These are phyloP conservation scores for Phialophora macrospora DNA, from an alignment of 2,329 filamentous ascomycete species.

Conservation along the genomic window DNA sequence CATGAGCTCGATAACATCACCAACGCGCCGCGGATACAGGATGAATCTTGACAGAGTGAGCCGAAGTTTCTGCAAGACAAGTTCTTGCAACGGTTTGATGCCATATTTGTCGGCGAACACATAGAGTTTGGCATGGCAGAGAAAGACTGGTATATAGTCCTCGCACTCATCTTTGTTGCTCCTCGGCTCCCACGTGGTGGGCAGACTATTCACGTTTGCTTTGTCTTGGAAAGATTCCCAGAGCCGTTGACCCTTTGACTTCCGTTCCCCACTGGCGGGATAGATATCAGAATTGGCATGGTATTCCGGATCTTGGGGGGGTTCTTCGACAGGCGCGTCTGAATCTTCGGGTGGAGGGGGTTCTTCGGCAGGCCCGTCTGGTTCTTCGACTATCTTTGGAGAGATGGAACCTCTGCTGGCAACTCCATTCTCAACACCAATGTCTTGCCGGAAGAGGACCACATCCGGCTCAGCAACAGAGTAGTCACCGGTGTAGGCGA, in stretches of 20 bases:
- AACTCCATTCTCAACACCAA: neutral
- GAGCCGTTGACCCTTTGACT: neutral
- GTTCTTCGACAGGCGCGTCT: neutral
- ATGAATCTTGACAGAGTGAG: conserved; percentile 42
- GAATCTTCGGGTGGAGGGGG: neutral
- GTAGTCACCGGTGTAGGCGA: conserved; percentile 38
- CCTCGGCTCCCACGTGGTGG: conserved; percentile 25
- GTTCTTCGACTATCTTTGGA: neutral
- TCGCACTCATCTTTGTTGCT: conserved; percentile 32
- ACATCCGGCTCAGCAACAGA: conserved; percentile 17
- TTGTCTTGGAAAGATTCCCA: conserved; percentile 19
- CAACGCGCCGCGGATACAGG: conserved; percentile 40
- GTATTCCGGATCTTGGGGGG: too few species aligned
- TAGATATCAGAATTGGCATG: too few species aligned
- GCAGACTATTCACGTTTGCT: neutral
- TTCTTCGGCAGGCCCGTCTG: neutral
- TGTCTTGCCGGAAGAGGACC: neutral
- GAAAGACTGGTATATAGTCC: conserved; percentile 46
- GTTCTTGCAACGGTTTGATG: conserved; percentile 43
- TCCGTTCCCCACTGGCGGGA: too few species aligned
- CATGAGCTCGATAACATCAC: conserved; percentile 44
- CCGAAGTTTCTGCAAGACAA: conserved; percentile 45
- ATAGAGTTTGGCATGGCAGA: conserved; percentile 49
- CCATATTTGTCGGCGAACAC: conserved; percentile 50
- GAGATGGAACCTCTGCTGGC: neutral